phyloP scores from a whole-genome alignment of 2,329 filamentous ascomycete species.

The Pseudogymnoascus sp. region DNA sequence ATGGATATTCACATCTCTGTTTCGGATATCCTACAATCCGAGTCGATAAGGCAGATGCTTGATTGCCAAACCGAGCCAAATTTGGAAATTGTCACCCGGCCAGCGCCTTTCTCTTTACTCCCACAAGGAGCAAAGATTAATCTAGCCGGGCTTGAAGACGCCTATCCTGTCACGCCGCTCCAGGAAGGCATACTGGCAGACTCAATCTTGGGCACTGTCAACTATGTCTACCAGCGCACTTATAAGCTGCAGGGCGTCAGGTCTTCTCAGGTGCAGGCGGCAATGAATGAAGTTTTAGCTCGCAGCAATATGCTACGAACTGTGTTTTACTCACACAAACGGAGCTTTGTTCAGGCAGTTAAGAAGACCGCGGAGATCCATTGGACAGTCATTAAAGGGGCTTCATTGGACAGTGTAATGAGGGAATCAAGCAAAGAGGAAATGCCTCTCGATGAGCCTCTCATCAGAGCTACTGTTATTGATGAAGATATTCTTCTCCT shows the following conservation, averaged over 20 bases:
- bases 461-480: background rate
- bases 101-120: background rate
- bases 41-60: background rate
- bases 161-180: constrained; percentile 30
- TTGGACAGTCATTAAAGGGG: background rate
- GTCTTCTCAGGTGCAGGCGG: background rate
- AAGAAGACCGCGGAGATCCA: background rate
- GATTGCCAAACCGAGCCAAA: background rate
- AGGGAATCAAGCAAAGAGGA: background rate
- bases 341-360: background rate
- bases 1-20: background rate
- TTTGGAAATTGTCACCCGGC: background rate
- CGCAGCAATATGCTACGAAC: background rate
- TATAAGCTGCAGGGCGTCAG: background rate
- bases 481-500: background rate
- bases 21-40: background rate
- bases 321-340: background rate
- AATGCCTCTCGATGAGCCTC: background rate
- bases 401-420: background rate
- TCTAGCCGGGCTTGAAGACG: constrained; percentile 24
- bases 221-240: constrained; percentile 26
- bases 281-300: background rate
- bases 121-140: constrained; percentile 1
- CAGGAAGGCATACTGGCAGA: constrained; percentile 32
- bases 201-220: constrained; percentile 22